Base-by-base conservation (phyloP, 345 rosid genomes). In the Arabidopsis arenosa region DNA sequence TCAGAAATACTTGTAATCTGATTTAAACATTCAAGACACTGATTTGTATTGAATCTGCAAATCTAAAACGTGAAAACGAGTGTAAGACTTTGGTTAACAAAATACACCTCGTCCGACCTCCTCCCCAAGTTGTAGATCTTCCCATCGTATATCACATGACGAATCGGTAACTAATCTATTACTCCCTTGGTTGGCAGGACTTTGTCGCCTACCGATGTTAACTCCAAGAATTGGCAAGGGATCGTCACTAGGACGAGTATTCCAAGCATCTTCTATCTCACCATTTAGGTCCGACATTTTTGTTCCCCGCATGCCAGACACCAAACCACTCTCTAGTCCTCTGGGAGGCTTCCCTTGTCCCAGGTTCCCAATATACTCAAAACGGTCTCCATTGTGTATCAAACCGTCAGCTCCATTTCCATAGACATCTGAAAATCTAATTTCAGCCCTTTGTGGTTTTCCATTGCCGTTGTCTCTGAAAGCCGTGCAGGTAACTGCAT, bases 31-130 rank as follows among this genome's bases (percentile, higher is more conserved):
- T 23, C 17, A 54, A 44, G 54, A 75, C 4, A 59, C 8, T 11
- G 4, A 62, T 45, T 15, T 44, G 30, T 15, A 57, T 7, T n/a
- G 41, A 15, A 37, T 17, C 17, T 9, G 45, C 54, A 51, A 35
- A 23, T 39, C 36, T 53, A 4, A 55, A 51, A 18, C 12, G 40
- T n/a, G 14, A 36, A 73, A 70, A 37, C 49, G 35, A 32, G 81
- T 75, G 40, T 7, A 54, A 57, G 40, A 37, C 9, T 47, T 11
- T 56, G 55, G 67, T 64, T 65, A 65, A 78, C 4, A 7, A 66
- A 32, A 44, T 45, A 76, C 83, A 91, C 97, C 98, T 87, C 88
- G 87, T 12, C 97, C 98, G 59, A 91, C 79, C 83, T 88, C 88
- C 79, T 87, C 92, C 47, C 93, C 85, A 37, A 94, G 72, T 55